Percentiles rank a stretch among this genome's conserved stretches.
phyloP scores from a whole-genome alignment of 169 alveolate genomes.

The Eimeria sp. region DNA sequence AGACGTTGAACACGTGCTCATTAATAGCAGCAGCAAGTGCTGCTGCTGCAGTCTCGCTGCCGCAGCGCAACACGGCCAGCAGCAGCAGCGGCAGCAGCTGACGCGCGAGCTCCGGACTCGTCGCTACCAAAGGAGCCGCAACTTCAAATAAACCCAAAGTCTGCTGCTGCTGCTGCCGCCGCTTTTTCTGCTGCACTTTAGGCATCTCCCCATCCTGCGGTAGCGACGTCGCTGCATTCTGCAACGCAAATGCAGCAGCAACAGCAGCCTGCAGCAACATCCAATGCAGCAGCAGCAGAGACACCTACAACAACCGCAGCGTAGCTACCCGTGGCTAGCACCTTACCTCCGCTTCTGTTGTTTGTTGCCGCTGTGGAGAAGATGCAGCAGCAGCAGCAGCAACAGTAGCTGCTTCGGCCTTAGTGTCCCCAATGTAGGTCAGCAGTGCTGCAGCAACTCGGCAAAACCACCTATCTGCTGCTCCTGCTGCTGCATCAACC shows the following conservation, averaged over 20 bases:
- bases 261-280: no score
- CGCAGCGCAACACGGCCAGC: constrained; percentile 23
- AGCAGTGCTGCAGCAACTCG: constrained; percentile 36
- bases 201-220: constrained; percentile 25
- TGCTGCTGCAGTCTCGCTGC: not conserved
- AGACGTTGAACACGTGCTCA: not conserved
- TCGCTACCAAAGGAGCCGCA: not conserved
- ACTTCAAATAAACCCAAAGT: constrained; percentile 22
- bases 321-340: not conserved
- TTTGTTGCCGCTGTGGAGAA: not conserved
- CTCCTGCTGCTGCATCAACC: constrained; percentile 28
- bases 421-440: not conserved
- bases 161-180: constrained; percentile 38
- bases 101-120: constrained; percentile 33
- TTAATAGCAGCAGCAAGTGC: constrained; percentile 28
- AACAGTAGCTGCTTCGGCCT: constrained; percentile 6
- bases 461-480: constrained; percentile 10
- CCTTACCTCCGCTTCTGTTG: not conserved
- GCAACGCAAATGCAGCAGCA: no score
- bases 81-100: constrained; percentile 48
- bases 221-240: no score
- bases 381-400: constrained; percentile 34
- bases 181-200: not conserved
- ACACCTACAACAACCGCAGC: no score
- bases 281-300: no score